Conservation (phyloP, 2,329 filamentous ascomycete genomes). For the Diaporthe sp. region DNA sequence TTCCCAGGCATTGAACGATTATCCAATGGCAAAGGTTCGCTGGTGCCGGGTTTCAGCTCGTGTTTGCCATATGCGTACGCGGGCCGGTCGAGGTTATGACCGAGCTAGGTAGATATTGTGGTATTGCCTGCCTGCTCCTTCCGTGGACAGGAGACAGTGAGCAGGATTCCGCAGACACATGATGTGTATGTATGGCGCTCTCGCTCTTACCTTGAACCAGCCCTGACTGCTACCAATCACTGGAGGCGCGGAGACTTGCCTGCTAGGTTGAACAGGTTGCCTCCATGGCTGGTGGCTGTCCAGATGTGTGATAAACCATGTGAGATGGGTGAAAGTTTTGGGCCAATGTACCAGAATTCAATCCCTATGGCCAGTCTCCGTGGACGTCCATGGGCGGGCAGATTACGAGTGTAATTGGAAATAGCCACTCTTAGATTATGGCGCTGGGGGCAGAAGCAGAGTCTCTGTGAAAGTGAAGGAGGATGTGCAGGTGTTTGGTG, state of each 20-base stretch:
- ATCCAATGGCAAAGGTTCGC: neutral
- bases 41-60: slow-evolving; percentile 4
- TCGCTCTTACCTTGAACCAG: neutral
- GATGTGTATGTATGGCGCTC: neutral
- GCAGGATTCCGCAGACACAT: neutral
- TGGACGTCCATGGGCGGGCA: neutral
- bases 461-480: neutral
- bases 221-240: neutral
- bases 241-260: neutral
- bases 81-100: neutral
- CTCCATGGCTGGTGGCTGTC: too few species aligned
- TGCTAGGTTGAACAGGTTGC: neutral
- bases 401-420: neutral
- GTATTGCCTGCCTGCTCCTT: neutral
- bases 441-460: neutral
- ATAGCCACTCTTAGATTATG: too few species aligned
- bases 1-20: neutral
- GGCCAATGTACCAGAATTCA: neutral
- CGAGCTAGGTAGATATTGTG: neutral
- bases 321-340: neutral
- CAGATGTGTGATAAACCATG: neutral
- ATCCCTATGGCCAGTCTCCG: neutral
- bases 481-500: neutral
- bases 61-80: neutral
- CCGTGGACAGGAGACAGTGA: neutral